Percentiles rank a stretch among this genome's conserved stretches.
phyloP scores from a whole-genome alignment of 2,329 filamentous ascomycete species.

The Tolypocladium endophyticum region DNA sequence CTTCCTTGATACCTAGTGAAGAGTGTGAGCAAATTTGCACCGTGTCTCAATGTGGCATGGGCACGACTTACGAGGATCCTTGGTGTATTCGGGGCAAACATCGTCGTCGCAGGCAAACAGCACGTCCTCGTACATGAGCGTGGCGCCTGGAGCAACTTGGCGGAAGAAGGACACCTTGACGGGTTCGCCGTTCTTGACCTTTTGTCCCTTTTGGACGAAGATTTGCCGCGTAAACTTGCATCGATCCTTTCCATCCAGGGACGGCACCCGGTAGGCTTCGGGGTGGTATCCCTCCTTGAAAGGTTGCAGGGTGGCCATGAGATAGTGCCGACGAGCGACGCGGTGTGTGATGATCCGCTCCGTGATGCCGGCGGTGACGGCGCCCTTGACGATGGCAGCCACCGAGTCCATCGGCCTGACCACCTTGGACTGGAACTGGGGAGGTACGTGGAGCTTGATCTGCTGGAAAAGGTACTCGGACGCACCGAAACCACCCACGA shows the following conservation, averaged over 20 bases:
- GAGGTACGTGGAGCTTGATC: conserved; percentile 96
- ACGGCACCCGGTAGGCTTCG: conserved; percentile 94
- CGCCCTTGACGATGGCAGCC: conserved; percentile 95
- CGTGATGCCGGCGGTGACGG: conserved; percentile 94
- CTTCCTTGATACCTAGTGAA: conserved; percentile 84
- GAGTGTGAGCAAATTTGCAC: conserved; percentile 14
- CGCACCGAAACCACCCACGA: conserved; percentile 95
- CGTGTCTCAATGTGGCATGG: background rate
- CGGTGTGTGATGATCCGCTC: conserved; percentile 94
- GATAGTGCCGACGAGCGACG: conserved; percentile 93
- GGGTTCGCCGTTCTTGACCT: conserved; percentile 97
- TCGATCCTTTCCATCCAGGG: conserved; percentile 89
- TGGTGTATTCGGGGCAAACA: conserved; percentile 96
- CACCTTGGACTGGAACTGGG: conserved; percentile 97
- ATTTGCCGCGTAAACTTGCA: conserved; percentile 99
- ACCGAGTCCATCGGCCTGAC: conserved; percentile 98
- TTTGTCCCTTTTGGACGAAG: conserved; percentile 96
- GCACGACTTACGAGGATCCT: conserved; percentile 82
- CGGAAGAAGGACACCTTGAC: conserved; percentile 99
- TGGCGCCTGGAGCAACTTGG: conserved; percentile 92
- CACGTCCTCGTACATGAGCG: conserved; percentile 98
- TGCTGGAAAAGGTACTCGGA: conserved; percentile 99
- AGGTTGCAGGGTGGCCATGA: conserved; percentile 96
- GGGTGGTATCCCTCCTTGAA: conserved; percentile 99
- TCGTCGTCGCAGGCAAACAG: conserved; percentile 96